Conservation (phyloP, 768 basidiomycete genomes). For the Tylopilus rubrobrunneus region DNA sequence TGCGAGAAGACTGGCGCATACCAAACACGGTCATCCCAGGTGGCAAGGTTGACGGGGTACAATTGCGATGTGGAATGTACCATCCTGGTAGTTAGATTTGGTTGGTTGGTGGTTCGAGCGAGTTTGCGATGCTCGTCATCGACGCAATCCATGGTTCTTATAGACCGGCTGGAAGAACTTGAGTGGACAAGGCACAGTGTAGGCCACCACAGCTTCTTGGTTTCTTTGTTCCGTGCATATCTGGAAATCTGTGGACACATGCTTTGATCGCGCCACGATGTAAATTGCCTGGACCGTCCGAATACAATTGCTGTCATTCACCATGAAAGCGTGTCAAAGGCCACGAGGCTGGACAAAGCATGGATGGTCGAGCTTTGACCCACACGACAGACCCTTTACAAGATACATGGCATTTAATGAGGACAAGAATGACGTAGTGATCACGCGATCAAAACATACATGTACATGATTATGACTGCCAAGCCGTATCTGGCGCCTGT, state of each 20-base stretch:
- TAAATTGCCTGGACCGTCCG: background rate
- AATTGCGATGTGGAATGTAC: too few species aligned
- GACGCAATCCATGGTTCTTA: constrained; percentile 8
- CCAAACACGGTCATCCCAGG: constrained; percentile 26
- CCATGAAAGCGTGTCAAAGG: background rate
- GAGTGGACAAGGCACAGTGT: constrained; percentile 9
- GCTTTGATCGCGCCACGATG: constrained; percentile 17
- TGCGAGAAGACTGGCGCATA: constrained; percentile 1
- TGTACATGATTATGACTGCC: background rate
- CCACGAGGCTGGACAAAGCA: background rate
- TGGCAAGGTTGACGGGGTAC: constrained; percentile 21
- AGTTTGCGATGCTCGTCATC: background rate
- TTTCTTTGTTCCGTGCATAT: constrained; percentile 15
- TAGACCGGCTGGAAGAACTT: constrained; percentile 5
- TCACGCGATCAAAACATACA: background rate
- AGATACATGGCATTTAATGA: background rate
- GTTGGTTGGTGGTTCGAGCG: background rate
- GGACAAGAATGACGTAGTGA: background rate
- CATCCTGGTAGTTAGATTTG: too few species aligned
- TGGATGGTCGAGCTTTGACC: constrained; percentile 3
- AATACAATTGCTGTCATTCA: constrained; percentile 4
- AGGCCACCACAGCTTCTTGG: constrained; percentile 12
- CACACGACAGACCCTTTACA: background rate
- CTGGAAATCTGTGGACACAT: constrained; percentile 3
- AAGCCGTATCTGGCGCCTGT: background rate